phyloP scores from a whole-genome alignment of 2,329 filamentous ascomycete species.

The Xylaria sp. region DNA sequence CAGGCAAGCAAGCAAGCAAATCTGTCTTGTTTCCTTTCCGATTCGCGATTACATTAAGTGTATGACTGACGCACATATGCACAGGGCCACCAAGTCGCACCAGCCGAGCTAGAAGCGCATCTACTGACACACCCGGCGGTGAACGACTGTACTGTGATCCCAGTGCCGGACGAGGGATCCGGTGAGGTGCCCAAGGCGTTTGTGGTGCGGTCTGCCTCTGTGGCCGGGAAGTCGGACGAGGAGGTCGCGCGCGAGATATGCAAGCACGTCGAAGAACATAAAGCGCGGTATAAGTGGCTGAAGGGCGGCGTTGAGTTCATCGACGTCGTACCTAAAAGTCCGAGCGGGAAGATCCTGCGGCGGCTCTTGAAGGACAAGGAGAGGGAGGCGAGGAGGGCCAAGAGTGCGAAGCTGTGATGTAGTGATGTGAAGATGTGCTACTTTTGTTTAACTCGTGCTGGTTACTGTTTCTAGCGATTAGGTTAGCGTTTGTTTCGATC shows the following conservation, averaged over 20 bases:
- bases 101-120: constrained; percentile 84
- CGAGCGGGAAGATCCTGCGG: constrained; percentile 73
- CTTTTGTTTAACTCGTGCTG: background rate
- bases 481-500: no score
- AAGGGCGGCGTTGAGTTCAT: constrained; percentile 65
- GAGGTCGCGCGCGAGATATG: constrained; percentile 59
- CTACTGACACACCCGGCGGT: constrained; percentile 79
- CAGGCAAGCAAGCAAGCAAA: background rate
- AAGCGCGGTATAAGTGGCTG: constrained; percentile 69
- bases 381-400: constrained; percentile 68
- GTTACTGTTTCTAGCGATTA: background rate
- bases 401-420: constrained; percentile 68
- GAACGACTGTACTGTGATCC: constrained; percentile 83
- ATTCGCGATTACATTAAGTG: background rate
- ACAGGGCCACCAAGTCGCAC: constrained; percentile 81
- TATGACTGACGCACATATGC: background rate
- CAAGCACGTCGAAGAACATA: constrained; percentile 65
- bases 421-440: constrained; percentile 47
- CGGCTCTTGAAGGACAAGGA: constrained; percentile 74
- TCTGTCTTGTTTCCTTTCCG: background rate
- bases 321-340: constrained; percentile 70
- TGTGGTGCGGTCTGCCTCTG: constrained; percentile 65
- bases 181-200: constrained; percentile 76
- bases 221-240: constrained; percentile 48
- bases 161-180: constrained; percentile 70